Conservation (phyloP, 805 yeast species). For the Jamesozyma lodderae region DNA sequence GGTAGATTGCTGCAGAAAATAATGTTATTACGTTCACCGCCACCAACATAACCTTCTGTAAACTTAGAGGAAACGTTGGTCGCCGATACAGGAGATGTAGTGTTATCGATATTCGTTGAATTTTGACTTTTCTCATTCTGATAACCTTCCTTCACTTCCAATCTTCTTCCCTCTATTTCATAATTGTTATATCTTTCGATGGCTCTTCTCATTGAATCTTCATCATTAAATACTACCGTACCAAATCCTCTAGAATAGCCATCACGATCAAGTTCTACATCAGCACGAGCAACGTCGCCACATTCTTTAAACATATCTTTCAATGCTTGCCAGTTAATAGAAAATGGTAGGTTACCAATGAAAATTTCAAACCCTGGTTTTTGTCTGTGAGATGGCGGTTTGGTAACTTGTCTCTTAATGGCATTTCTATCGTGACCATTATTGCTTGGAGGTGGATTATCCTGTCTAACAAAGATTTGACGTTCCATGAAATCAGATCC, state of each 20-base stretch:
- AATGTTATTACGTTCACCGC: constrained; percentile 50
- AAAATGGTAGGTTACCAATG: constrained; percentile 74
- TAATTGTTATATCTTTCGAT: constrained; percentile 65
- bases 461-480: constrained; percentile 81
- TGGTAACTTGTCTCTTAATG: constrained; percentile 2
- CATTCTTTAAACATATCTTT: constrained; percentile 73
- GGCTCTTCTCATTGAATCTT: constrained; percentile 61
- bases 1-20: constrained; percentile 77
- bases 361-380: constrained; percentile 44
- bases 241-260: constrained; percentile 78
- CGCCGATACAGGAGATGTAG: neutral
- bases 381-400: neutral
- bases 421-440: constrained; percentile 11
- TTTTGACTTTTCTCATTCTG: neutral
- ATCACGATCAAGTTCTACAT: constrained; percentile 50
- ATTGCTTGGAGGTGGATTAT: constrained; percentile 75
- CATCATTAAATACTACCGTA: constrained; percentile 61
- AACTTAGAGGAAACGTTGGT: constrained; percentile 36
- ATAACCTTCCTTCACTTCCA: constrained; percentile 10
- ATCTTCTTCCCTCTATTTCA: constrained; percentile 27
- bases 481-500: constrained; percentile 61
- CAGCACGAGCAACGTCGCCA: constrained; percentile 78
- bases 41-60: constrained; percentile 55
- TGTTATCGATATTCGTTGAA: neutral
- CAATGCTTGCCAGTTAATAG: constrained; percentile 74